Evolutionary conservation across 129 eudicot genomes (phyloP), one percentile per base, ranked within the genome.

Genomic region (Saussurea involucrata): DNA sequence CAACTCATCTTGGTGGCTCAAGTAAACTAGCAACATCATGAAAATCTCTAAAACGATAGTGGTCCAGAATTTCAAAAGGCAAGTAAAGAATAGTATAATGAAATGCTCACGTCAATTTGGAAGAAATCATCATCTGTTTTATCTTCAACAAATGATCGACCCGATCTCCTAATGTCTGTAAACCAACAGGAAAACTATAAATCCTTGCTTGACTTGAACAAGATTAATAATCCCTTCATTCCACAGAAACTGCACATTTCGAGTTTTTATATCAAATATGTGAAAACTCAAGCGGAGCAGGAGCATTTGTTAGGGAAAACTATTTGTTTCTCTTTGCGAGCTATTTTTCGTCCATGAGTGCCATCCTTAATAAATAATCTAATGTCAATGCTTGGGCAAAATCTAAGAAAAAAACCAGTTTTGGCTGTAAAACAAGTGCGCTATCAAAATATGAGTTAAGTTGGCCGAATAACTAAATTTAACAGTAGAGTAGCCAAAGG

Each of bases 121-220:
- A 94, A 94, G 75, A 89, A 86, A 82, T 91, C 98, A 42, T 89
- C 98, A 33, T 91, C 96, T 65, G 96, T 86, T 86, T 87, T 91
- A 77, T 89, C 93, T 79, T 90, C 98, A 11, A 91, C 90, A 76
- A 85, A 94, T 3, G 98, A 96, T 42, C 98, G 89, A 74, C 86
- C 80, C 65, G 98, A 94, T 86, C 87, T 89, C 87, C 98, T 94
- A 75, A 94, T 87, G 74, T 91, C 98, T 94, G 90, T 85, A 84
- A 73, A 66, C 53, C 81, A 78, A 79, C 77, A 24, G 15, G 13
- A 28, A 34, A 74, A 37, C 33, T 57, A 34, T 49, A 72, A 66
- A 53, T 3, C 11, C 61, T 53, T 17, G 61, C 34, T 31, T 31
- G 61, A 10, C 22, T 13, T 44, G 6, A 46, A 13, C 1, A 46